Evolutionary conservation across 2,329 filamentous ascomycete genomes (phyloP), one percentile per base, ranked within the genome.

Genomic region (Colletotrichum destructivum): DNA sequence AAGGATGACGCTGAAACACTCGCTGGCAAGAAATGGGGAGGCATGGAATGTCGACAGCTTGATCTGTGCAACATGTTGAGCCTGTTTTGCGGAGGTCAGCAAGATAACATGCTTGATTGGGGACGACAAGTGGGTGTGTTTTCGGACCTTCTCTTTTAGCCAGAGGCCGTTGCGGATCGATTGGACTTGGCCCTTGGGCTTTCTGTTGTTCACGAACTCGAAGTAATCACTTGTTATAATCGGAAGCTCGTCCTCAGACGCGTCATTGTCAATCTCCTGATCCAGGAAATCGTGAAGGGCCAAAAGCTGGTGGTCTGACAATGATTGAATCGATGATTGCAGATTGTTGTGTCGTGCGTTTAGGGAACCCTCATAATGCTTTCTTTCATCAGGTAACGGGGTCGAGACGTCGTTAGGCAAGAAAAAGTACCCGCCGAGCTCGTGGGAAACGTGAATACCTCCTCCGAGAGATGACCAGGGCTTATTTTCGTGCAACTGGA

Each of bases 31-130:
- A 16, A 40, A 13, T 6, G 54, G 54, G 35, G 35, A 56, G 35
- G 54, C 54, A 56, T 12, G 31, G 31, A 56, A 56, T 21, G 26
- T 40, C 40, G 54, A 56, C 54, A 56, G 54, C 40, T 31, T 56
- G 18, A 56, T 38, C 21, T 56, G 31, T 31, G 54, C 54, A 40
- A 40, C 54, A 7, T n/a, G 18, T 40, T 21, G 31, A n/a, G 54
- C 54, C 54, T 56, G 31, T 12, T 18, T 15, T 15, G 9, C 12
- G 4, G 38, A 40, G 18, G 12, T 56, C 18, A 56, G 54, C 15
- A 38, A 21, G 12, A 15, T 6, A 21, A 21, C 31, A 8, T 16
- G 18, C 21, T 56, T 56, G 12, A 12, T 6, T 35, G 9, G n/a
- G 31, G 12, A 15, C 15, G 31, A 2, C 8, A 18, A 15, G 11